These are phyloP conservation scores for Ceriops decandra DNA, from an alignment of 345 rosid genomes.

Conservation along the genomic window DNA sequence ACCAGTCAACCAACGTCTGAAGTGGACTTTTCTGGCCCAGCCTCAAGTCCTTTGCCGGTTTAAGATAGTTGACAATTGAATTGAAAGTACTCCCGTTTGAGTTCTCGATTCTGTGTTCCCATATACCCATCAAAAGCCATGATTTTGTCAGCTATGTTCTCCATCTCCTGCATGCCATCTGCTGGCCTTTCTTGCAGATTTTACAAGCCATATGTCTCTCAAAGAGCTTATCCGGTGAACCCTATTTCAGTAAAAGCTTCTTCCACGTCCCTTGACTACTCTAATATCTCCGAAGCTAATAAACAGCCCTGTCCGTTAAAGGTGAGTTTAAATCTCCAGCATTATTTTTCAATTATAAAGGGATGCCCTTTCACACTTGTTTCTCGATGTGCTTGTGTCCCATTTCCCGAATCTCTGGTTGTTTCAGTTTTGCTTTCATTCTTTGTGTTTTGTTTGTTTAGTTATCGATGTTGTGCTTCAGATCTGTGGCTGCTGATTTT, in stretches of 20 bases:
- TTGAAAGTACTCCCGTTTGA: no score
- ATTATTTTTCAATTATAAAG: not conserved
- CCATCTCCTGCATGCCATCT: slow-evolving; percentile 37
- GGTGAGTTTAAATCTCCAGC: slow-evolving; percentile 29
- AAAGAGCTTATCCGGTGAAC: slow-evolving; percentile 24
- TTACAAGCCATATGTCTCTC: slow-evolving; percentile 26
- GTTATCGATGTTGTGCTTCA: not conserved
- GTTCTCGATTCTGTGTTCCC: not conserved
- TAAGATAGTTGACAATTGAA: not conserved
- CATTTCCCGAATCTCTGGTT: not conserved
- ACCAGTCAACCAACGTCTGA: no score
- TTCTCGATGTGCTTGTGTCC: not conserved
- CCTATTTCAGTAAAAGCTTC: slow-evolving; percentile 61
- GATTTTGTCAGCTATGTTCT: not conserved
- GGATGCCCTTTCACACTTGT: not conserved
- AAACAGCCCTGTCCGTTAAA: slow-evolving; percentile 39
- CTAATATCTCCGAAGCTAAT: slow-evolving; percentile 39
- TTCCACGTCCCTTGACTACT: slow-evolving; percentile 42
- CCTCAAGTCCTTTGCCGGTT: not conserved
- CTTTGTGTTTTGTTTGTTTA: not conserved
- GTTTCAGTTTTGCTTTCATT: not conserved
- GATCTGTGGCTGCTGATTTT: not conserved
- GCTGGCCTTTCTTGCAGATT: slow-evolving; percentile 37
- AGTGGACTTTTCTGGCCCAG: not conserved
- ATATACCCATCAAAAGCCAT: not conserved